Evolutionary conservation across 140 eudicot species (phyloP).

Genomic region (Cichorium intybus): DNA sequence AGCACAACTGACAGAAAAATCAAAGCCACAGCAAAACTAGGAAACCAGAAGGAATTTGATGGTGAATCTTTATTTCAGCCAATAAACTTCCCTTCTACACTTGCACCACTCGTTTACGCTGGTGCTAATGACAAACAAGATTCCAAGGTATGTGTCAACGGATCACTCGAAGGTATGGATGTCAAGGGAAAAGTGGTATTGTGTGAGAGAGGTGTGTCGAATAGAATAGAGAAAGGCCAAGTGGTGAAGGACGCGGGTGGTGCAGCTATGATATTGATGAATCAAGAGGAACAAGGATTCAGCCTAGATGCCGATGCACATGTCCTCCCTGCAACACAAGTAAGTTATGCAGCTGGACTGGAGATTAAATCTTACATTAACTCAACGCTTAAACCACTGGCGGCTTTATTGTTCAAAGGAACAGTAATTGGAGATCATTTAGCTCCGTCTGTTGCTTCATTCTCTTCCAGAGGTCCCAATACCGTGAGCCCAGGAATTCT

Average conservation of each 20-base stretch:
- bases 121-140: conserved; percentile 7
- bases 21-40: conserved; percentile 19
- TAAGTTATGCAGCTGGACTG: conserved; percentile 27
- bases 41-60: conserved; percentile 33
- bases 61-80: conserved; percentile 33
- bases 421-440: conserved; percentile 22
- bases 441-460: conserved; percentile 38
- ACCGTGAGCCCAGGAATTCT: too few species aligned
- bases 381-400: conserved; percentile 30
- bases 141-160: conserved; percentile 11
- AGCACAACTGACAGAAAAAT: conserved; percentile 45
- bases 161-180: conserved; percentile 21
- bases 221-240: conserved; percentile 26
- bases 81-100: neutral
- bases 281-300: neutral
- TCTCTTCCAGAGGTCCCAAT: too few species aligned
- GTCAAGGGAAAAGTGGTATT: conserved; percentile 23
- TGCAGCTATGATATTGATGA: conserved; percentile 39
- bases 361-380: conserved; percentile 31
- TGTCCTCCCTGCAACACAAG: conserved; percentile 38
- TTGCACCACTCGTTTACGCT: conserved; percentile 25
- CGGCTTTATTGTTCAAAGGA: conserved; percentile 29
- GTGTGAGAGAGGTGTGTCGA: conserved; percentile 17
- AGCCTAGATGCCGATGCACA: conserved; percentile 27
- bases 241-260: conserved; percentile 37